These are phyloP conservation scores for Tribonema minus DNA, from an alignment of 108 stramenopile species.

Conservation along the genomic window DNA sequence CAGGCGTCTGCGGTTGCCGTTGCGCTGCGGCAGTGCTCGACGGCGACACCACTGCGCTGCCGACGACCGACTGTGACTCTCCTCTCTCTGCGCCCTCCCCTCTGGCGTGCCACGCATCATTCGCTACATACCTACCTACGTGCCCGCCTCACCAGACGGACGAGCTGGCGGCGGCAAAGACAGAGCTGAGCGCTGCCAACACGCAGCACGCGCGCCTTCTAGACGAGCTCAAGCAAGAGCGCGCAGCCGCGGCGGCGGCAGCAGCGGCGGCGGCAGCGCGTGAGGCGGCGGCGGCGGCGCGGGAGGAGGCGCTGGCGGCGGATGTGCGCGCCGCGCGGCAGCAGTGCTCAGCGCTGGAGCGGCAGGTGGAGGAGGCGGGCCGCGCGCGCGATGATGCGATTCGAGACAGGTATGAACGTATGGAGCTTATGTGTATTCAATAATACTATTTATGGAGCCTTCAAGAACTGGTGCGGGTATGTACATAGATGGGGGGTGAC, in stretches of 20 bases:
- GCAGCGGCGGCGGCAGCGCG: background rate
- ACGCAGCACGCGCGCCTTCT: background rate
- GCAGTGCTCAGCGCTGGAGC: background rate
- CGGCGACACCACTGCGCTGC: too few relatives aligned
- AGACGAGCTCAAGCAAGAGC: background rate
- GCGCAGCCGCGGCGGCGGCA: background rate
- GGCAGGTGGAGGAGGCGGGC: background rate
- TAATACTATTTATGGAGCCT: too few relatives aligned
- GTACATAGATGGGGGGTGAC: too few relatives aligned
- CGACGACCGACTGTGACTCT: background rate
- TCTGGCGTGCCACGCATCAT: too few relatives aligned
- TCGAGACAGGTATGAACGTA: background rate
- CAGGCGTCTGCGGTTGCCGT: too few relatives aligned
- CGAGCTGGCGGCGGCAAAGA: background rate
- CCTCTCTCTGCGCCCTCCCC: too few relatives aligned
- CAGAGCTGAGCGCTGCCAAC: background rate
- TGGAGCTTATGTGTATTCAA: too few relatives aligned
- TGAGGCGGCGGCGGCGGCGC: background rate
- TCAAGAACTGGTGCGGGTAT: too few relatives aligned
- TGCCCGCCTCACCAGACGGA: too few relatives aligned
- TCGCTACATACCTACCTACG: too few relatives aligned
- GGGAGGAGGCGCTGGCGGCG: background rate
- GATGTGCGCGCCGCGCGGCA: background rate
- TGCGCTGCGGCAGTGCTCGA: too few relatives aligned
- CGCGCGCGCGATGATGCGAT: background rate